Evolutionary conservation across 768 basidiomycete genomes (phyloP).

Genomic region (Tubosaeta brunneosetosa): DNA sequence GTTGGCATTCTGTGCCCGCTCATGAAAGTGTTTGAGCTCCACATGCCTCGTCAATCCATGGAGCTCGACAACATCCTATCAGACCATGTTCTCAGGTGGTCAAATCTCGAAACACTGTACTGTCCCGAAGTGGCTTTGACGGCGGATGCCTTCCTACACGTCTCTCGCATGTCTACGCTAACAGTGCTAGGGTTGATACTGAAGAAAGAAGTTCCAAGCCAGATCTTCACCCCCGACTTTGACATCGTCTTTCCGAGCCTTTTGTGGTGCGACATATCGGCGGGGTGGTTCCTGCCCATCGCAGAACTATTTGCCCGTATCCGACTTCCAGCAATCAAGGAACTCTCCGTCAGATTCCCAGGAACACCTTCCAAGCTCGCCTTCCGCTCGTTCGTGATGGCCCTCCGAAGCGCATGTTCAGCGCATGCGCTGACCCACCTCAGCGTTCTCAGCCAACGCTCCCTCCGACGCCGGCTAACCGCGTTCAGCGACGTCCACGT

Average conservation of each 20-base stretch:
- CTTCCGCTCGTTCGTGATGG: background rate
- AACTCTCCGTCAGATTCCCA: background rate
- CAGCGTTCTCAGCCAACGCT: conserved; percentile 1
- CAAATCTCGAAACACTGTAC: background rate
- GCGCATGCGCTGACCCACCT: background rate
- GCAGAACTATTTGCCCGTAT: background rate
- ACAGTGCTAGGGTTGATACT: background rate
- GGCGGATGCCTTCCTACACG: background rate
- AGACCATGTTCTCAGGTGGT: background rate
- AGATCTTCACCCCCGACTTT: background rate
- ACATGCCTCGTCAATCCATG: background rate
- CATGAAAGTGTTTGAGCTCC: background rate
- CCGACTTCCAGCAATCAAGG: background rate
- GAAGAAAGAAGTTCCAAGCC: background rate
- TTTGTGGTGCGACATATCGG: background rate
- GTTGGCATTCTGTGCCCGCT: background rate
- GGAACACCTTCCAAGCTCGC: background rate
- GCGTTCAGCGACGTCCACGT: background rate
- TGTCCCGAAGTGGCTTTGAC: background rate
- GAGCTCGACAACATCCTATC: conserved; percentile 1
- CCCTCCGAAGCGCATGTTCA: background rate
- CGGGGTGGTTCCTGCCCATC: background rate
- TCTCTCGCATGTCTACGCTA: background rate
- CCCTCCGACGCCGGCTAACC: background rate
- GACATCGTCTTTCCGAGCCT: background rate